Percentiles rank a stretch among this genome's conserved stretches.
Evolutionary conservation across 2,329 filamentous ascomycete species (phyloP).

Genomic region (Tolypocladium amazonense): DNA sequence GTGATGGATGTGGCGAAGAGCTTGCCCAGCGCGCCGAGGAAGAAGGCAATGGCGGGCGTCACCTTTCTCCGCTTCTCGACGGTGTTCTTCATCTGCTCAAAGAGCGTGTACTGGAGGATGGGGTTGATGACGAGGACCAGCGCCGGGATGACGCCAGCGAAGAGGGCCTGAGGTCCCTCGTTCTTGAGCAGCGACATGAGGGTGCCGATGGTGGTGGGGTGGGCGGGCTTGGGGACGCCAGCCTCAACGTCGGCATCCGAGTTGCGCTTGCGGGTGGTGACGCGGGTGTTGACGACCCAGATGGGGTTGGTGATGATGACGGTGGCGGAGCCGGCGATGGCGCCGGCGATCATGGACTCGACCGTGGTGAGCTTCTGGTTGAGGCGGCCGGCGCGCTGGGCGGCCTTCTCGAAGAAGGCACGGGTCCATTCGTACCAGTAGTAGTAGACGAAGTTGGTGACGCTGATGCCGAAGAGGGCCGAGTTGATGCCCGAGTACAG

Average conservation of each 20-base stretch:
- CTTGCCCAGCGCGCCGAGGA: conserved; percentile 88
- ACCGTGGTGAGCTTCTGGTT: conserved; percentile 78
- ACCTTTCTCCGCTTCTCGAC: conserved; percentile 66
- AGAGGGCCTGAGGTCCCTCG: conserved; percentile 77
- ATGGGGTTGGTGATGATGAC: conserved; percentile 97
- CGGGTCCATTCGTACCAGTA: conserved; percentile 99
- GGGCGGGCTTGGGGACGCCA: conserved; percentile 30
- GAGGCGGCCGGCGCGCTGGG: conserved; percentile 59
- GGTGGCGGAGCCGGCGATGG: conserved; percentile 85
- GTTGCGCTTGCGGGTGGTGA: conserved; percentile 74
- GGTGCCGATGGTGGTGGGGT: conserved; percentile 69
- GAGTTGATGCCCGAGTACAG: conserved; percentile 91
- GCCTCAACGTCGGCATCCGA: conserved; percentile 32
- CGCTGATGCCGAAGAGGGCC: conserved; percentile 91
- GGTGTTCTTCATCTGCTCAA: conserved; percentile 92
- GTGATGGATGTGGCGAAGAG: conserved; percentile 87
- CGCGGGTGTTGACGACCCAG: conserved; percentile 97
- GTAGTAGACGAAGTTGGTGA: conserved; percentile 99
- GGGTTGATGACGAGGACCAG: conserved; percentile 95
- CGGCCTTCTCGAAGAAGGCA: conserved; percentile 72
- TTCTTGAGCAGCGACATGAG: conserved; percentile 69
- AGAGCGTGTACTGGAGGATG: conserved; percentile 96
- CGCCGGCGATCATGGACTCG: conserved; percentile 92
- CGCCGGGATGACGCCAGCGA: conserved; percentile 85
- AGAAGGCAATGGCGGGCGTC: conserved; percentile 78